These are phyloP conservation scores for Aspergillus saccharolyticus DNA, from an alignment of 495 filamentous ascomycete species.

Conservation along the genomic window DNA sequence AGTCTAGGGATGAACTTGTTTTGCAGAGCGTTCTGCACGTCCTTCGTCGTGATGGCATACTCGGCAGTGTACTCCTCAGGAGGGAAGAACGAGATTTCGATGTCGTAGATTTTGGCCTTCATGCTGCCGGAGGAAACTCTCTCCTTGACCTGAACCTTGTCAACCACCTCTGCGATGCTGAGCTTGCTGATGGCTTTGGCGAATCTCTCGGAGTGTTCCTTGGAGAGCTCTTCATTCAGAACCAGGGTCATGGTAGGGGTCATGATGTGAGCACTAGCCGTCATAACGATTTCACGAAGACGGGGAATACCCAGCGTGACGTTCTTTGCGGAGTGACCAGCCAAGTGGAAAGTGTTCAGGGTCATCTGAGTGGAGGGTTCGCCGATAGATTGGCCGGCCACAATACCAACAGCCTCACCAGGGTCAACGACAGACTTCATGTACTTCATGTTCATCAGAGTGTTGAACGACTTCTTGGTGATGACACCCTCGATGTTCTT, in stretches of 20 bases:
- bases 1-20: constrained; percentile 69
- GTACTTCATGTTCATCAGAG: constrained; percentile 84
- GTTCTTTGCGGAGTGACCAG: constrained; percentile 96
- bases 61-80: constrained; percentile 73
- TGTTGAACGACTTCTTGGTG: constrained; percentile 71
- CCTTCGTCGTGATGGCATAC: constrained; percentile 73
- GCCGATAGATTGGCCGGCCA: constrained; percentile 93
- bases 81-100: constrained; percentile 79
- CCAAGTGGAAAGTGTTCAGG: constrained; percentile 99
- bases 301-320: constrained; percentile 98
- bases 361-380: constrained; percentile 99
- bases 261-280: constrained; percentile 77
- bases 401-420: constrained; percentile 95
- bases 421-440: constrained; percentile 90
- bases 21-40: constrained; percentile 77
- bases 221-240: constrained; percentile 65
- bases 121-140: constrained; percentile 59
- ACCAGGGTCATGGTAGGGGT: constrained; percentile 91
- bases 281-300: constrained; percentile 97
- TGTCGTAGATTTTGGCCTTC: constrained; percentile 77
- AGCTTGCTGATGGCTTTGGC: constrained; percentile 91
- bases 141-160: constrained; percentile 76
- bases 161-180: constrained; percentile 77
- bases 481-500: constrained; percentile 49
- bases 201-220: constrained; percentile 68